Evolutionary conservation across 352 stramenopile species (phyloP), one percentile per base, ranked within the genome.

Genomic region (Pythium dissotocum): DNA sequence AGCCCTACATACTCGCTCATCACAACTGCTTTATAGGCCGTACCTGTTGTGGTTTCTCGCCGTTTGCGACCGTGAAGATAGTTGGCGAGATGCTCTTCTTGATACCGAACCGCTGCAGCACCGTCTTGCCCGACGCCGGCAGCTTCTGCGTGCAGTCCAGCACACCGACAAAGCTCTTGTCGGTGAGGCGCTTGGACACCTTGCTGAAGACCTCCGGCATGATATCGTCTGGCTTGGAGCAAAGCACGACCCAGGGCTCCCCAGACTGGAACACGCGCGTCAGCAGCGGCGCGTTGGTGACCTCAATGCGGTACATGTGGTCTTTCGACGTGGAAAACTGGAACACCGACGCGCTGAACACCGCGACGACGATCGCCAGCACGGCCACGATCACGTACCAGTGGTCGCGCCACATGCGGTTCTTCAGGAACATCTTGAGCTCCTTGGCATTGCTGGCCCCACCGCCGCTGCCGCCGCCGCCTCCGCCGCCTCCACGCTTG

Each of bases 241-340:
- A 95, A 10, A 95, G 73, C 69, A 95, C 85, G 28, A 91, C 72
- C 85, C 87, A 95, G 8, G 87, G 86, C 67, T 95, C 87, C 2
- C 86, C 86, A 0, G 85, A 94, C 67, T 74, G 80, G 64, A 95
- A 93, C 18, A 95, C 87, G 49, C 84, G 85, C 49, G 78, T 65
- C 63, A 93, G 76, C 42, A 91, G 70, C 52, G 30, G 60, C 33
- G 69, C 49, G 63, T 95, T 70, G 35, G 76, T 76, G 44, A 88
- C 76, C 24, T 93, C 79, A 28, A 95, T 72, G 9, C 77, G 79
- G 71, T 87, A 83, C 18, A 95, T 75, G 66, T 89, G 76, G 57
- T 85, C 69, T 55, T 87, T 75, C 5, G 84, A 76, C 49, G 63
- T 84, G 12, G 76, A 84, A 65, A 88, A 90, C 71, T 91, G 81